These are phyloP conservation scores for Sporisorium sorghi DNA, from an alignment of 1,284 basidiomycete species.

Conservation along the genomic window DNA sequence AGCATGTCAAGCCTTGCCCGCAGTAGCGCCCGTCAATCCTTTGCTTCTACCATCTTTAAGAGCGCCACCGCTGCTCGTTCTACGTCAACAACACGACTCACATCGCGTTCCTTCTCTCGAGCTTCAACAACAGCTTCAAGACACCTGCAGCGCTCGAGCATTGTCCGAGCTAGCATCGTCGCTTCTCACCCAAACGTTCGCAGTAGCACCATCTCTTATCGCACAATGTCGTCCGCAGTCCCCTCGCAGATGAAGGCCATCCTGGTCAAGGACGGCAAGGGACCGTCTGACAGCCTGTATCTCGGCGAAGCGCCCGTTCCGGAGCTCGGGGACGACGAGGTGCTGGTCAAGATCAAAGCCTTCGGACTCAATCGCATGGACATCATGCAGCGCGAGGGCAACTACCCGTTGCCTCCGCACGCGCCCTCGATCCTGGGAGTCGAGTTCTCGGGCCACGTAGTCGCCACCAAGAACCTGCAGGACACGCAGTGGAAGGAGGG, in stretches of 20 bases:
- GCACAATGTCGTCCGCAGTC: constrained; percentile 33
- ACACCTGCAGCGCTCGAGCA: neutral
- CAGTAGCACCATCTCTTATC: neutral
- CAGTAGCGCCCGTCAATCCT: neutral
- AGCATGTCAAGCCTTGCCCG: constrained; percentile 28
- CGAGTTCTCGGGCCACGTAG: constrained; percentile 78
- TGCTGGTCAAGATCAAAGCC: constrained; percentile 74
- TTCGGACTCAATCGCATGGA: constrained; percentile 69
- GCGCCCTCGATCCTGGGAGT: constrained; percentile 85
- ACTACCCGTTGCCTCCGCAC: constrained; percentile 78
- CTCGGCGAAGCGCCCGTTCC: constrained; percentile 78
- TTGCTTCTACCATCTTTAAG: constrained; percentile 3
- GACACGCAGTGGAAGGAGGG: constrained; percentile 73
- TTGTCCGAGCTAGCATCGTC: neutral
- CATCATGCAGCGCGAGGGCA: constrained; percentile 65
- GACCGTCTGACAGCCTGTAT: constrained; percentile 82
- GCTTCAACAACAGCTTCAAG: neutral
- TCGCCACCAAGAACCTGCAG: constrained; percentile 71
- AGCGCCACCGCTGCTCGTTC: neutral
- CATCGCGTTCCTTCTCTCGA: constrained; percentile 13
- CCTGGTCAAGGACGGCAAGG: constrained; percentile 82
- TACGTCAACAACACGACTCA: neutral
- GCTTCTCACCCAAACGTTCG: neutral
- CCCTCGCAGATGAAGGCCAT: constrained; percentile 80
- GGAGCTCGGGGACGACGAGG: constrained; percentile 73